Conservation (phyloP, 352 stramenopile species). For the Phytophthora tubulina region DNA sequence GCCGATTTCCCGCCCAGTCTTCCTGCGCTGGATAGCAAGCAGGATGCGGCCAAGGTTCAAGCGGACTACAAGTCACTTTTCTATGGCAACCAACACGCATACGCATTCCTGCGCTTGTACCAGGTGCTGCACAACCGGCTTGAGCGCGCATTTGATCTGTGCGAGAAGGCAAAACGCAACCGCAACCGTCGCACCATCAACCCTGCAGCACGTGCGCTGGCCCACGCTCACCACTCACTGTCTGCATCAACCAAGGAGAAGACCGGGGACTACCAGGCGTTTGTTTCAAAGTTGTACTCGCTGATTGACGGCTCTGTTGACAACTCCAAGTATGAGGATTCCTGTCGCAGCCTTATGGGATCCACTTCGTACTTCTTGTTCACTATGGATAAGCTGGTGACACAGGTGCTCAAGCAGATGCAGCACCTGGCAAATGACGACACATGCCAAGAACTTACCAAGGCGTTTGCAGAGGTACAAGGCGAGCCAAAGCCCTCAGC, state of each 20-base stretch:
- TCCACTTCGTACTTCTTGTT: constrained; percentile 93
- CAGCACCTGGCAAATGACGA: constrained; percentile 86
- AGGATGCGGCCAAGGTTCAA: constrained; percentile 55
- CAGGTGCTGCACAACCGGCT: constrained; percentile 90
- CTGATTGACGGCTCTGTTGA: constrained; percentile 90
- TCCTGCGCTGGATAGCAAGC: constrained; percentile 67
- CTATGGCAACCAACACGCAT: constrained; percentile 87
- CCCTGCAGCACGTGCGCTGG: constrained; percentile 79
- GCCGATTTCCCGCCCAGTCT: constrained; percentile 80
- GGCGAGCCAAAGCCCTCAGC: constrained; percentile 39
- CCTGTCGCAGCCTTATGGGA: constrained; percentile 89
- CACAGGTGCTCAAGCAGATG: constrained; percentile 90
- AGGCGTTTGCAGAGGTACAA: constrained; percentile 73
- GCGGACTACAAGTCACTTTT: constrained; percentile 61
- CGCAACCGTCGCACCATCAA: constrained; percentile 90
- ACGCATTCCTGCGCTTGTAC: constrained; percentile 91
- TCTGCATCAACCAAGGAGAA: constrained; percentile 68
- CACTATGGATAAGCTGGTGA: constrained; percentile 93
- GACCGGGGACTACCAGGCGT: constrained; percentile 88
- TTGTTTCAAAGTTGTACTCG: constrained; percentile 88
- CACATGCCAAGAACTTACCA: constrained; percentile 81
- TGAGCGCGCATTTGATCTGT: constrained; percentile 82
- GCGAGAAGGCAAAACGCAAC: constrained; percentile 89
- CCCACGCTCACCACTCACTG: constrained; percentile 72
- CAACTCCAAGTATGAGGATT: constrained; percentile 91